These are phyloP conservation scores for Pseudocercospora vitis DNA, from an alignment of 2,329 filamentous ascomycete species.

Conservation along the genomic window DNA sequence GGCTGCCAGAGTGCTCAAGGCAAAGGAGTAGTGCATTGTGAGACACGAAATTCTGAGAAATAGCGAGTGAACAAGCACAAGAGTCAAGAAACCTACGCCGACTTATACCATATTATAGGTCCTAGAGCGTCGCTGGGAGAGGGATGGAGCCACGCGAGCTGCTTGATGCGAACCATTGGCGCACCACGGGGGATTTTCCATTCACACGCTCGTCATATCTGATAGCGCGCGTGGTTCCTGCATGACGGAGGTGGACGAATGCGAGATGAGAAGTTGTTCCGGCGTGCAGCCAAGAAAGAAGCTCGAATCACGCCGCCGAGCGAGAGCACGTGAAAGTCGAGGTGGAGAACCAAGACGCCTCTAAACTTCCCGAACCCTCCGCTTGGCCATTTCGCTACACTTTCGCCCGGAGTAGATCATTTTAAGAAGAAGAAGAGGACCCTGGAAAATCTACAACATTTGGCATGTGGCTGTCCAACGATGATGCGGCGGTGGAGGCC, in stretches of 20 bases:
- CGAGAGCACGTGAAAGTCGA: conserved; percentile 16
- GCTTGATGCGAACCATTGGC: neutral
- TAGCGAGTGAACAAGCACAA: neutral
- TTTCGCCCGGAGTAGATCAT: neutral
- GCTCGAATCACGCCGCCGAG: conserved; percentile 15
- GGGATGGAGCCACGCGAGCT: neutral
- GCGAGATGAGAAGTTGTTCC: neutral
- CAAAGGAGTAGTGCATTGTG: conserved; percentile 14
- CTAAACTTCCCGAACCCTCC: neutral
- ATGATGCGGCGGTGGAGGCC: neutral
- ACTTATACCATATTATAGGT: neutral
- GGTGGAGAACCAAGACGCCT: conserved; percentile 11
- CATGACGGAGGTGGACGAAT: neutral
- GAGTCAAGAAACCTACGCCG: neutral
- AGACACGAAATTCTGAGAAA: neutral
- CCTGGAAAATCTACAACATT: conserved; percentile 1
- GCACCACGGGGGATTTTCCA: neutral
- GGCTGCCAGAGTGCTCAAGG: conserved; percentile 11
- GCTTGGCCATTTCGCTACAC: conserved; percentile 4
- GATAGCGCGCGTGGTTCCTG: conserved; percentile 5
- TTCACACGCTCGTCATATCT: neutral
- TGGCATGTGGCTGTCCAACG: conserved; percentile 7
- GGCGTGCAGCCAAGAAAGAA: neutral
- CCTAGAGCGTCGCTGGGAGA: too few relatives aligned
- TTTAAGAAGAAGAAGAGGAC: too few relatives aligned